A percentile compares a stretch with the other conserved stretches of the same genome.
phyloP scores from a whole-genome alignment of 2,329 filamentous ascomycete genomes.

The Fusarium temperatum region DNA sequence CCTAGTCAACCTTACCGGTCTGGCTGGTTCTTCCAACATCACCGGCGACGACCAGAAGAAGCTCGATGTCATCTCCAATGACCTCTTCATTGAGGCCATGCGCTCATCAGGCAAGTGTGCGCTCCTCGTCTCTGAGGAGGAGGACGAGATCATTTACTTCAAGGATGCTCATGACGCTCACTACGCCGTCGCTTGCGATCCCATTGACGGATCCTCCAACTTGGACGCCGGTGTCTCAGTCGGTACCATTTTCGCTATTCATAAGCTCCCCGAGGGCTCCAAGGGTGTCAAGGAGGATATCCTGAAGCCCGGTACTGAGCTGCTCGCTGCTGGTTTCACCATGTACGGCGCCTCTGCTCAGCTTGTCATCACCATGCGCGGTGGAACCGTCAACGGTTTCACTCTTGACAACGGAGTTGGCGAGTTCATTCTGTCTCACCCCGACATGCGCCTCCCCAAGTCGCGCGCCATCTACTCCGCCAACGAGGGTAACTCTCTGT shows the following conservation, averaged over 20 bases:
- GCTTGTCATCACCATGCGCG: conserved; percentile 96
- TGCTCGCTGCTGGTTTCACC: conserved; percentile 96
- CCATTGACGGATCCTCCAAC: conserved; percentile 98
- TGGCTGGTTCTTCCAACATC: conserved; percentile 92
- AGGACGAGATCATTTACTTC: conserved; percentile 92
- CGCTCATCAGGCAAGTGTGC: conserved; percentile 89
- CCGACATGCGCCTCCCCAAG: conserved; percentile 87
- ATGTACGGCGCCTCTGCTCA: conserved; percentile 99
- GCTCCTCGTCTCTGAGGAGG: conserved; percentile 96
- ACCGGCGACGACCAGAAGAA: conserved; percentile 99
- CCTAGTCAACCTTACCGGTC: conserved; percentile 92
- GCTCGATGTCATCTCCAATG: conserved; percentile 98
- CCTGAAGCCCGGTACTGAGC: conserved; percentile 86
- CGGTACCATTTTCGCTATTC: conserved; percentile 95
- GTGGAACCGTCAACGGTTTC: conserved; percentile 93
- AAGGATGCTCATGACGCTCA: conserved; percentile 77
- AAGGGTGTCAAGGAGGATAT: conserved; percentile 84
- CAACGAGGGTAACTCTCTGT: conserved; percentile 97
- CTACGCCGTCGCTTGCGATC: conserved; percentile 96
- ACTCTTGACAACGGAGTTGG: conserved; percentile 95
- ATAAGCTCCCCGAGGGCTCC: conserved; percentile 83
- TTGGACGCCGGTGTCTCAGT: conserved; percentile 97
- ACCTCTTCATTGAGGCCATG: conserved; percentile 97
- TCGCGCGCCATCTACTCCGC: conserved; percentile 91
- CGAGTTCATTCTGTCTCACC: conserved; percentile 98